Conservation (phyloP, 202 grass and related monocot species). For the Bolboschoenoplectus hybrid region DNA sequence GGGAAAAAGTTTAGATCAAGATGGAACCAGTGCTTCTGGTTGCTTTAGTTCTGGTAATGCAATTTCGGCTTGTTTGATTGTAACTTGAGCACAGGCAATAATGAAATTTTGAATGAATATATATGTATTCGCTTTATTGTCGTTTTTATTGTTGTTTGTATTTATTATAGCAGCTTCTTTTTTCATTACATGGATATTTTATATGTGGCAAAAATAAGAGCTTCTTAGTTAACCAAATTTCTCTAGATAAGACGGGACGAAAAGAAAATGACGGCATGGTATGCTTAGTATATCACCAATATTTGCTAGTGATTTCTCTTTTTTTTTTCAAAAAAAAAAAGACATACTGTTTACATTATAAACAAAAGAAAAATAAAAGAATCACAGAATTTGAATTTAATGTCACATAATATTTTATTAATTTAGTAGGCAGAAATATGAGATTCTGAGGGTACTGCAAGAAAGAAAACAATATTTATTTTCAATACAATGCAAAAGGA, state of each 20-base stretch:
- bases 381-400: not conserved
- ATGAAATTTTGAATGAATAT: not conserved
- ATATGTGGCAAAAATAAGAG: slow-evolving; percentile 3
- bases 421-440: not conserved
- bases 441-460: not conserved
- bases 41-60: not conserved
- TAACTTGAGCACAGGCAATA: too few relatives aligned
- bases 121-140: not conserved
- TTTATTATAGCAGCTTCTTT: not conserved
- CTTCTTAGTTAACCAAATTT: not conserved
- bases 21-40: not conserved
- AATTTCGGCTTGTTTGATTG: too few relatives aligned
- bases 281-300: not conserved
- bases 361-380: not conserved
- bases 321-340: not conserved
- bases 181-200: not conserved
- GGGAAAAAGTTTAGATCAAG: not conserved
- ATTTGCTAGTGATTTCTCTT: not conserved
- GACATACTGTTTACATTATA: not conserved
- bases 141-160: not conserved
- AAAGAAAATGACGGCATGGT: too few relatives aligned
- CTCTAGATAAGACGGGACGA: too few relatives aligned
- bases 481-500: not conserved
- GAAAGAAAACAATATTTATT: not conserved
- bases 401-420: not conserved